These are phyloP conservation scores for Scheffersomyces stipitis DNA, from an alignment of 805 yeast species.

Conservation along the genomic window DNA sequence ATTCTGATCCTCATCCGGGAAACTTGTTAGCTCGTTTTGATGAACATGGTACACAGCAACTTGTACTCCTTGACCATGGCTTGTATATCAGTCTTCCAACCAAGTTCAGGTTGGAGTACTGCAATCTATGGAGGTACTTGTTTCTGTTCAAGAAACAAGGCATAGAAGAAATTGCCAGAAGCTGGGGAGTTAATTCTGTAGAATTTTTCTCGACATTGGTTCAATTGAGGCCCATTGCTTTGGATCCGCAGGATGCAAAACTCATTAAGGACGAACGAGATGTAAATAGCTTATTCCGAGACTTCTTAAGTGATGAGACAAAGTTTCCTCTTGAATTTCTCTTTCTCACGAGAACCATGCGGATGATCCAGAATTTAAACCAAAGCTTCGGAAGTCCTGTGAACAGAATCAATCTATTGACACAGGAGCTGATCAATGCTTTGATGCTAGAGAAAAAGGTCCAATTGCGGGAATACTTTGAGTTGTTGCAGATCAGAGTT, in stretches of 20 bases:
- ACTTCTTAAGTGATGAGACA: slow-evolving; percentile 59
- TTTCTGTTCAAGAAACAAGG: slow-evolving; percentile 52
- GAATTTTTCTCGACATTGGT: slow-evolving; percentile 62
- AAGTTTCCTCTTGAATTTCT: slow-evolving; percentile 66
- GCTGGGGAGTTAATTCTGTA: slow-evolving; percentile 71
- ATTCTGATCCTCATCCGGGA: slow-evolving; percentile 83
- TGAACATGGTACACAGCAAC: slow-evolving; percentile 42
- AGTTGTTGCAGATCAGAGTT: slow-evolving; percentile 19
- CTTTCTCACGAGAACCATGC: slow-evolving; percentile 68
- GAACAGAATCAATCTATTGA: slow-evolving; percentile 66
- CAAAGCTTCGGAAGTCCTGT: slow-evolving; percentile 68
- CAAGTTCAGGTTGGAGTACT: slow-evolving; percentile 54
- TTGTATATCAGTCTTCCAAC: slow-evolving; percentile 56
- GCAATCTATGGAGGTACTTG: slow-evolving; percentile 61
- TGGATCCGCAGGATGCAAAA: not conserved
- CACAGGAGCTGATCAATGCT: slow-evolving; percentile 49
- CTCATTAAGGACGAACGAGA: slow-evolving; percentile 21
- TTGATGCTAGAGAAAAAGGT: slow-evolving; percentile 5
- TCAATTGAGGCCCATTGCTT: slow-evolving; percentile 44
- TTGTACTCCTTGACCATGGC: slow-evolving; percentile 76
- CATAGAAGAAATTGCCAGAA: slow-evolving; percentile 46
- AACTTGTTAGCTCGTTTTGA: slow-evolving; percentile 57
- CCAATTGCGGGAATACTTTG: slow-evolving; percentile 12
- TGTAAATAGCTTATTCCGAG: slow-evolving; percentile 48
- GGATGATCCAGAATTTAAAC: slow-evolving; percentile 72